Percentiles rank a stretch among this genome's conserved stretches.
phyloP scores from a whole-genome alignment of 345 rosid genomes.

The Populus davidiana region DNA sequence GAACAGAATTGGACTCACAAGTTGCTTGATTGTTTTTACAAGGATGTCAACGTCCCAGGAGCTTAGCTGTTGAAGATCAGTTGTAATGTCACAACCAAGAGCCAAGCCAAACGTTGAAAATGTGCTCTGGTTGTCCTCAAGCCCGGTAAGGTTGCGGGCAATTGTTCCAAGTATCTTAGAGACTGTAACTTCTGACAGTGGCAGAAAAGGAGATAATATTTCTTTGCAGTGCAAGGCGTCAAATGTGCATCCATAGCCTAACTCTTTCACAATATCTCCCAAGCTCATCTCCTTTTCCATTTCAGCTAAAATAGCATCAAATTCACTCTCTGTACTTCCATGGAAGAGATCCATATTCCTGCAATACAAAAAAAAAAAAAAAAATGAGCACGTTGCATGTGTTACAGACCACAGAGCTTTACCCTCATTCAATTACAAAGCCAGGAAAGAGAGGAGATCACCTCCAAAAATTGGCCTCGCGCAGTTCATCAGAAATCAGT shows the following conservation, averaged over 20 bases:
- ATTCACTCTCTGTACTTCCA: slow-evolving; percentile 54
- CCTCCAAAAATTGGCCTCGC: slow-evolving; percentile 58
- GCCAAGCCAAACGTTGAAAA: slow-evolving; percentile 71
- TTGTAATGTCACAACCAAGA: slow-evolving; percentile 50
- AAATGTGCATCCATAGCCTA: slow-evolving; percentile 85
- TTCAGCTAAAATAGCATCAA: slow-evolving; percentile 75
- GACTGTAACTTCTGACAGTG: slow-evolving; percentile 67
- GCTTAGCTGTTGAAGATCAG: slow-evolving; percentile 48
- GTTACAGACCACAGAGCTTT: background rate
- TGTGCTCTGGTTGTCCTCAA: slow-evolving; percentile 52
- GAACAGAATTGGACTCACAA: slow-evolving; percentile 45
- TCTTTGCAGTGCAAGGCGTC: slow-evolving; percentile 66
- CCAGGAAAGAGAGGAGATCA: slow-evolving; percentile 11
- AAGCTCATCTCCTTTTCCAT: slow-evolving; percentile 75
- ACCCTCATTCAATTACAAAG: background rate
- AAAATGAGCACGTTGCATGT: slow-evolving; percentile 5
- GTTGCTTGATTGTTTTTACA: slow-evolving; percentile 63
- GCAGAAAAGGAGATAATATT: slow-evolving; percentile 63
- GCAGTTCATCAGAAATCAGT: slow-evolving; percentile 55
- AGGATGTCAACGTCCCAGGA: slow-evolving; percentile 82
- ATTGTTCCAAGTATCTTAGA: slow-evolving; percentile 65
- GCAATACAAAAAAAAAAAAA: slow-evolving; percentile 8
- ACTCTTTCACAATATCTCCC: slow-evolving; percentile 77
- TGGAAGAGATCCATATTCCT: slow-evolving; percentile 48
- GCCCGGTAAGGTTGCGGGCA: slow-evolving; percentile 46